Evolutionary conservation across 1,139 yeast species (phyloP), one percentile per base, ranked within the genome.

Genomic region (Protomyces gravidus): DNA sequence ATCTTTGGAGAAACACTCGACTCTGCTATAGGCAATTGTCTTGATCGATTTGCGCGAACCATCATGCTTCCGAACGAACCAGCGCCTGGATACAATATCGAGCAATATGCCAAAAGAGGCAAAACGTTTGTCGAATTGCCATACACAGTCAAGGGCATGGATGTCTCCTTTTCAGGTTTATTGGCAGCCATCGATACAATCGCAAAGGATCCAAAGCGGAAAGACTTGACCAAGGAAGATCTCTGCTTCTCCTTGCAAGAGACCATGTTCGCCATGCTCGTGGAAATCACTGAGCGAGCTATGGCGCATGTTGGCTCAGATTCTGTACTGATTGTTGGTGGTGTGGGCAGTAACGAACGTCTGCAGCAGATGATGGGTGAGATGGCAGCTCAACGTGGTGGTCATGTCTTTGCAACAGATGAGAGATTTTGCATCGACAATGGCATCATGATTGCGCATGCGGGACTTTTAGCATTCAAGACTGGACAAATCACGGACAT

Each of bases 141-240:
- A 0, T 92, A 92, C 70, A 90, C 97, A 0, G 97, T 92, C 19
- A 94, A 92, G 71, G 99, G 99, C 4, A 94, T 92, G 99, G 99
- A 92, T 72, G 71, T 92, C 65, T 87, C 96, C 55, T 88, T 92
- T 96, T 86, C 96, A 62, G 99, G 99, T 7, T 88, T 92, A 47
- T 74, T 92, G 64, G 96, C 92, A 13, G 82, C 83, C 67, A 80
- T 92, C 57, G 98, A 92, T 65, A 80, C 79, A 23, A 72, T 90
- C 32, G 97, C 97, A 0, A 81, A 80, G 67, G 78, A 63, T 80
- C 81, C 67, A 71, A 80, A 75, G 42, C 72, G 70, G 32, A 71
- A 71, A 61, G 69, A 71, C 11, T 80, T 89, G 59, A 86, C 95
- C 0, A 80, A 84, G 0, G 97, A 86, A 68, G 98, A 94, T 69